Conservation (phyloP, 176 grass and related monocot genomes). For the Aegilops longissima region DNA sequence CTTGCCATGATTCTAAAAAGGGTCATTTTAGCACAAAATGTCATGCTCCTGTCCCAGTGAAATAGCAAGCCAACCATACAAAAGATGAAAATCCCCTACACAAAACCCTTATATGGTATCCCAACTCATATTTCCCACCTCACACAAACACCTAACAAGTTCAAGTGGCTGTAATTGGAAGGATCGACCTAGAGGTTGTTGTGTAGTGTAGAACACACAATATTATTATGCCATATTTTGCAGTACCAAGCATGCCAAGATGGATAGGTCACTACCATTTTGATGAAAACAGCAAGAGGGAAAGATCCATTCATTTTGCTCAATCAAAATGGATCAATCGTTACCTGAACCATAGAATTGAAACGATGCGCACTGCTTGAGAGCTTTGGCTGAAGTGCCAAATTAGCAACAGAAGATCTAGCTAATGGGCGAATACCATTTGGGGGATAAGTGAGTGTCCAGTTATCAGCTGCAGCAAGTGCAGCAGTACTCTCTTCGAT, state of each 20-base stretch:
- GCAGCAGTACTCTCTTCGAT: constrained; percentile 88
- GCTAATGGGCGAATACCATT: constrained; percentile 20
- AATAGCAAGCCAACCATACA: too few relatives aligned
- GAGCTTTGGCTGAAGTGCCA: constrained; percentile 73
- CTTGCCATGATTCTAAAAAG: too few relatives aligned
- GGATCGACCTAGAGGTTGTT: too few relatives aligned
- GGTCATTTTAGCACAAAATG: too few relatives aligned
- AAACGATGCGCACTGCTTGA: constrained; percentile 88
- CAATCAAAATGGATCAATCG: constrained; percentile 8
- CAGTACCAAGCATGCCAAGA: not conserved
- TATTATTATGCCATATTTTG: not conserved
- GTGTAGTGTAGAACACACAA: too few relatives aligned
- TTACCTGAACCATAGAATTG: constrained; percentile 93
- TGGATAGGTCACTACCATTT: not conserved
- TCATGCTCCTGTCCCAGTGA: too few relatives aligned
- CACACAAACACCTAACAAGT: too few relatives aligned
- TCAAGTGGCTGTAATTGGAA: too few relatives aligned
- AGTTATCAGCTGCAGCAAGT: constrained; percentile 75
- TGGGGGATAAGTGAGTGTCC: constrained; percentile 72
- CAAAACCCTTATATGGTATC: too few relatives aligned
- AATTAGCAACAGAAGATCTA: not conserved
- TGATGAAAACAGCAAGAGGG: not conserved
- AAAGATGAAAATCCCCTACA: too few relatives aligned
- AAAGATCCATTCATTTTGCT: not conserved
- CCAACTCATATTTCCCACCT: too few relatives aligned